Conservation (phyloP, 441 rosid genomes). For the Monsonia emarginata region DNA sequence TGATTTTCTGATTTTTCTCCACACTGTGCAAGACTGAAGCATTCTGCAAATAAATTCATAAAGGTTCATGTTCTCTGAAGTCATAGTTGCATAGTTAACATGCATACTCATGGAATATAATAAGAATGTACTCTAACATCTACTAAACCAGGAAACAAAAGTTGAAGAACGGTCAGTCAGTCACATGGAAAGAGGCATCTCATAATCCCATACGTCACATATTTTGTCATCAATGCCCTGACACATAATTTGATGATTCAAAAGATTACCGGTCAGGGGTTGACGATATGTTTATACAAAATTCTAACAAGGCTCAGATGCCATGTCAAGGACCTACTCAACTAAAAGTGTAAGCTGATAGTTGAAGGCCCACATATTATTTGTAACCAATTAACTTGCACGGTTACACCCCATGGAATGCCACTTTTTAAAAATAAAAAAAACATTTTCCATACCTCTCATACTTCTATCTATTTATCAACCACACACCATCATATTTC, state of each 20-base stretch:
- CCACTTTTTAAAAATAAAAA: background rate
- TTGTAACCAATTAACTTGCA: too few species aligned
- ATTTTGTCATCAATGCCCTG: background rate
- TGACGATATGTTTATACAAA: background rate
- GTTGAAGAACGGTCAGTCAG: background rate
- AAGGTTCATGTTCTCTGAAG: slow-evolving; percentile 1
- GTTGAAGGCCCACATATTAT: too few species aligned
- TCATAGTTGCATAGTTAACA: background rate
- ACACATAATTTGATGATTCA: background rate
- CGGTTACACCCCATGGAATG: background rate
- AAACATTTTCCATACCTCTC: background rate
- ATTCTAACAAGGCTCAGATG: background rate
- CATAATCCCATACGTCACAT: background rate
- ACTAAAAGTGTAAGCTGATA: background rate
- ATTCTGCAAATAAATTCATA: slow-evolving; percentile 39
- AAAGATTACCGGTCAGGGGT: background rate
- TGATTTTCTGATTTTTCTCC: slow-evolving; percentile 52
- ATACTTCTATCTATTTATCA: background rate
- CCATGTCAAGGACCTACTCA: background rate
- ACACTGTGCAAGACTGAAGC: slow-evolving; percentile 76
- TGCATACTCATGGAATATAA: background rate
- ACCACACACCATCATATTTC: background rate
- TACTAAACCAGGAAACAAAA: background rate
- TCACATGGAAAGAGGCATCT: background rate
- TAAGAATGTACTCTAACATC: background rate